Percentiles rank a stretch among this genome's conserved stretches.
Conservation (phyloP, 208 protist genomes). For the Crithidia bombi region DNA sequence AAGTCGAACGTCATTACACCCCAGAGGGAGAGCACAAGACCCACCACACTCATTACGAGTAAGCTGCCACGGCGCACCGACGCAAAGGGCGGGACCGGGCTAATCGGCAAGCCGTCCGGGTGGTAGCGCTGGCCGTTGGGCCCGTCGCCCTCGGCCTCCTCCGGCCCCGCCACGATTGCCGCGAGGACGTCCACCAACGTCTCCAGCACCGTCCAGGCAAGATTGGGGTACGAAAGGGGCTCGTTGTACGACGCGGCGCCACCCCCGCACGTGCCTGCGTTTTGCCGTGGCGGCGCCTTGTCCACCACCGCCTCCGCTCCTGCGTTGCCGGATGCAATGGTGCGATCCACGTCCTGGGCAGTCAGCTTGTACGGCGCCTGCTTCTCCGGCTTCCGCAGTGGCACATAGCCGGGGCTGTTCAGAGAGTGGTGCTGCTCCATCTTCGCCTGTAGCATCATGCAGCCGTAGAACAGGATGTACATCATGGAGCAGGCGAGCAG, state of each 20-base stretch:
- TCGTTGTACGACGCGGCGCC: neutral
- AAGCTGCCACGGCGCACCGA: conserved; percentile 27
- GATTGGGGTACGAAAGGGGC: conserved; percentile 18
- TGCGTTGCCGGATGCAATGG: conserved; percentile 10
- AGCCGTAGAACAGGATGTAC: conserved; percentile 45
- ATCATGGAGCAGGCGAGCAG: conserved; percentile 32
- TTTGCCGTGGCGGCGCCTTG: neutral
- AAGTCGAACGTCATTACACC: conserved; percentile 29
- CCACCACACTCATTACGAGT: conserved; percentile 21
- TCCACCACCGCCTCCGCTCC: conserved; percentile 16
- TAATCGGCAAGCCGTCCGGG: conserved; percentile 18
- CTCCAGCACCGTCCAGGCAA: conserved; percentile 30
- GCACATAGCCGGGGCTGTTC: neutral
- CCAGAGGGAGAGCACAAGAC: conserved; percentile 28
- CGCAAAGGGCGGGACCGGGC: conserved; percentile 13
- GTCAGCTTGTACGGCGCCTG: conserved; percentile 16
- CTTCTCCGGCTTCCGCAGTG: conserved; percentile 2
- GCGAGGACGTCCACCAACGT: conserved; percentile 30
- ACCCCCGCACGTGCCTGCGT: conserved; percentile 6
- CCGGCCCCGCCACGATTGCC: conserved; percentile 14
- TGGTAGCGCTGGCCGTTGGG: conserved; percentile 13
- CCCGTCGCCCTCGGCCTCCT: neutral
- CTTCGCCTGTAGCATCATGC: conserved; percentile 15
- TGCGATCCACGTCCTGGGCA: conserved; percentile 13
- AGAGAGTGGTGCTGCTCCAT: conserved; percentile 13